A percentile compares a stretch with the other conserved stretches of the same genome.
Conservation (phyloP, 2,329 filamentous ascomycete genomes). For the Pseudofabraea citricarpa region DNA sequence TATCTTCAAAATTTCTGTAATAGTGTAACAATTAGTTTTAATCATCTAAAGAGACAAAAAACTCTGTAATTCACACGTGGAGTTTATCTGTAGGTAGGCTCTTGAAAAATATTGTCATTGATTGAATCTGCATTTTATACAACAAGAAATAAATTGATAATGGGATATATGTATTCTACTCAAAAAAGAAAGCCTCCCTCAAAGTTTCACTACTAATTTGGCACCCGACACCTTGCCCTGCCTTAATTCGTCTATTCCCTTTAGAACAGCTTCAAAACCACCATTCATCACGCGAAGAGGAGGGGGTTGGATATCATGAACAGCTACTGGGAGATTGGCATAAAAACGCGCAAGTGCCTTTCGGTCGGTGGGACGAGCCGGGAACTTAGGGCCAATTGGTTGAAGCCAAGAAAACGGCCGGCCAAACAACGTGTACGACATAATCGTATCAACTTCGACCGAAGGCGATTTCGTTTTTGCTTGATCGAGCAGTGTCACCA, state of each 20-base stretch:
- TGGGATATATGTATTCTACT: no score
- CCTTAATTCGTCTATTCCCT: slow-evolving; percentile 12
- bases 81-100: no score
- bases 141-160: no score
- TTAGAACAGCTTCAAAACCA: slow-evolving; percentile 15
- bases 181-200: neutral
- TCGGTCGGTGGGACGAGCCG: slow-evolving; percentile 3
- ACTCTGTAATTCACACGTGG: no score
- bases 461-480: slow-evolving; percentile 13
- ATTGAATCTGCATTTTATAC: no score
- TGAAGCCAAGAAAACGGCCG: slow-evolving; percentile 11
- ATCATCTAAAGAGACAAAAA: no score
- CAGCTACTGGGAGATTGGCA: slow-evolving; percentile 30
- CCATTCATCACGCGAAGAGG: slow-evolving; percentile 10
- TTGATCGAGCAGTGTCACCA: slow-evolving; percentile 37
- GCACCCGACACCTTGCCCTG: slow-evolving; percentile 29
- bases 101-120: no score
- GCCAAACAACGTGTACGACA: no score
- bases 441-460: no score
- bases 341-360: slow-evolving; percentile 20
- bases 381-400: slow-evolving; percentile 12
- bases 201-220: slow-evolving; percentile 32
- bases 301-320: slow-evolving; percentile 7
- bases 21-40: no score
- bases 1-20: no score